Evolutionary conservation across 2,329 filamentous ascomycete species (phyloP).

Genomic region (Talaromyces sp.): DNA sequence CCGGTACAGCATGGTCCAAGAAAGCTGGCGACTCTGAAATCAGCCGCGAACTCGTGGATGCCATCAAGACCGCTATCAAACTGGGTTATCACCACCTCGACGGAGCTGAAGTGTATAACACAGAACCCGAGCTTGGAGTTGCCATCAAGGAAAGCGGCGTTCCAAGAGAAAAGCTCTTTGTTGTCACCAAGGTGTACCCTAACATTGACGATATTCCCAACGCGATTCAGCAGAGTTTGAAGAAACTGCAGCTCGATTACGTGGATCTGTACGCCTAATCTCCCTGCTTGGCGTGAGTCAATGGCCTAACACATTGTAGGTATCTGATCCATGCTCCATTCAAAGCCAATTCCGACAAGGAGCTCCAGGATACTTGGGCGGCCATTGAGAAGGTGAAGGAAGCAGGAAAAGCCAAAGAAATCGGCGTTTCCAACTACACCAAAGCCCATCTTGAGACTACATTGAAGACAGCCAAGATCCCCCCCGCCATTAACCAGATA

Average conservation of each 20-base stretch:
- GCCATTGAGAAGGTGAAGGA: conserved; percentile 46
- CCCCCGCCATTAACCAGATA: conserved; percentile 50
- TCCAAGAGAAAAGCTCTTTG: conserved; percentile 61
- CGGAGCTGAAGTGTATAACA: conserved; percentile 54
- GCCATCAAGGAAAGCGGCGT: conserved; percentile 64
- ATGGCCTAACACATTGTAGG: conserved; percentile 43
- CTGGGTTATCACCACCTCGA: conserved; percentile 62
- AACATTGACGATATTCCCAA: conserved; percentile 55
- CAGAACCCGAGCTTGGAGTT: conserved; percentile 62
- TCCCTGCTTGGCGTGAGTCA: conserved; percentile 54
- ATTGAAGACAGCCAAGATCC: conserved; percentile 42
- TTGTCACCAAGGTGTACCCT: conserved; percentile 65
- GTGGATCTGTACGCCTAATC: conserved; percentile 69
- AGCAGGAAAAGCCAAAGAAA: conserved; percentile 46
- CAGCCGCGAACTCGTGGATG: conserved; percentile 54
- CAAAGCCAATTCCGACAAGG: conserved; percentile 8
- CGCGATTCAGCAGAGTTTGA: conserved; percentile 59
- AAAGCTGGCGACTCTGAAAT: conserved; percentile 43
- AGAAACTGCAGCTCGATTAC: conserved; percentile 63
- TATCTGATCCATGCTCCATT: conserved; percentile 57
- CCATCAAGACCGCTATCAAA: conserved; percentile 55
- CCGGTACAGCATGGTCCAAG: conserved; percentile 65
- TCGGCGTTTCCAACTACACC: conserved; percentile 54
- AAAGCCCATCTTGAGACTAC: conserved; percentile 47
- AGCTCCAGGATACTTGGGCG: conserved; percentile 42